phyloP scores from a whole-genome alignment of 192 early-diverging fungal species.

The Geranomyces michiganensis region DNA sequence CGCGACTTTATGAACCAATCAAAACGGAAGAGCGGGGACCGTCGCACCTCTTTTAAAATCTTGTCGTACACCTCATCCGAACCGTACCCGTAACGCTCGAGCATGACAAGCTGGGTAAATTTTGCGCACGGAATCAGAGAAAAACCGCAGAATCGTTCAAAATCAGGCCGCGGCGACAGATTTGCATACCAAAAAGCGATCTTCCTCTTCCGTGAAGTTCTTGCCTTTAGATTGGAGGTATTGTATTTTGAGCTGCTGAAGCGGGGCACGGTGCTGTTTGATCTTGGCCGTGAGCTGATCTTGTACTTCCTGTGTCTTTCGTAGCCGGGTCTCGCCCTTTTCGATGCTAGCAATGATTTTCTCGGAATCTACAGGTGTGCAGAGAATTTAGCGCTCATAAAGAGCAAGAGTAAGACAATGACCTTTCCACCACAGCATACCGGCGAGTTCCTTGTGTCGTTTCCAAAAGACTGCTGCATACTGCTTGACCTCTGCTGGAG shows the following conservation, averaged over 20 bases:
- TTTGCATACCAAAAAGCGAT: slow-evolving; percentile 78
- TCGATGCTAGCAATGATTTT: slow-evolving; percentile 83
- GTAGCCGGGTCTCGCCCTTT: slow-evolving; percentile 82
- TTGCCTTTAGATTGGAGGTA: slow-evolving; percentile 90
- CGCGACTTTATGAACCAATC: slow-evolving; percentile 99
- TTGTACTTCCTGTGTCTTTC: slow-evolving; percentile 80
- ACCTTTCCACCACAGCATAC: slow-evolving; percentile 38
- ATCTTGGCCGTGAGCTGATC: slow-evolving; percentile 80
- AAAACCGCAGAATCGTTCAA: neutral
- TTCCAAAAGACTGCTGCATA: slow-evolving; percentile 90
- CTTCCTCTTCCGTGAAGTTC: slow-evolving; percentile 95
- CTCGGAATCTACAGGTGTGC: slow-evolving; percentile 67
- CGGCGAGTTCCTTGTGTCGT: slow-evolving; percentile 81
- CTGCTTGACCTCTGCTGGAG: slow-evolving; percentile 76
- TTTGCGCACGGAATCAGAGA: neutral
- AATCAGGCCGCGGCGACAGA: too few species aligned
- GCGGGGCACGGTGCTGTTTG: slow-evolving; percentile 70
- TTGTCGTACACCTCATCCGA: slow-evolving; percentile 92
- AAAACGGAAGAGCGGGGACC: slow-evolving; percentile 85
- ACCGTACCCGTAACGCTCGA: slow-evolving; percentile 87
- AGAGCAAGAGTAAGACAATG: neutral
- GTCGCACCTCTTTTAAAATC: slow-evolving; percentile 83
- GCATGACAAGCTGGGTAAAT: slow-evolving; percentile 67
- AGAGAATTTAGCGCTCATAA: neutral
- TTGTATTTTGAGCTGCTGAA: slow-evolving; percentile 86